phyloP scores from a whole-genome alignment of 495 filamentous ascomycete species.

The Amphirosellinia nigrospora region DNA sequence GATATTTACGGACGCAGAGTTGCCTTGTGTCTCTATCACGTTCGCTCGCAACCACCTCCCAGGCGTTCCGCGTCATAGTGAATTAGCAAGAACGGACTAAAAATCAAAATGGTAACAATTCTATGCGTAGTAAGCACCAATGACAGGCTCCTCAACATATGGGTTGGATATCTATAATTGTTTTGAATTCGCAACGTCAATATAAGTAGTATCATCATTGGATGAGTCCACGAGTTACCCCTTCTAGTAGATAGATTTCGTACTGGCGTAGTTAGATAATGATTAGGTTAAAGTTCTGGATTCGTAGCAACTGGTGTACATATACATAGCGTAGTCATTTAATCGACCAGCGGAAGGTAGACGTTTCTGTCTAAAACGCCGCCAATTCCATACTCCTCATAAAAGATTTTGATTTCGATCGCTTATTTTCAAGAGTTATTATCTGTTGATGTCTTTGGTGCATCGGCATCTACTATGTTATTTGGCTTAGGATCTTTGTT shows the following conservation, averaged over 20 bases:
- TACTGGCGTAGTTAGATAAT: not conserved
- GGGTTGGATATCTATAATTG: not conserved
- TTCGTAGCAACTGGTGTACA: conserved; percentile 14
- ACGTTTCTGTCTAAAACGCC: conserved; percentile 20
- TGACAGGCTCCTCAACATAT: not conserved
- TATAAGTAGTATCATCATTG: not conserved
- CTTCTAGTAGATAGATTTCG: not conserved
- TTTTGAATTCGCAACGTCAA: not conserved
- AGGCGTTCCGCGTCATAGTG: not conserved
- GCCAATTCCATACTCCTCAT: not conserved
- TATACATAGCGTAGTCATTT: conserved; percentile 7
- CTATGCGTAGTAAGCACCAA: not conserved
- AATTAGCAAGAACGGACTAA: not conserved
- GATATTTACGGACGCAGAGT: not conserved
- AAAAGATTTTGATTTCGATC: conserved; percentile 17
- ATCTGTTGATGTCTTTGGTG: conserved; percentile 20
- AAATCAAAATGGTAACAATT: not conserved
- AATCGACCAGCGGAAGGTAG: not conserved
- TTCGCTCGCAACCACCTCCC: not conserved
- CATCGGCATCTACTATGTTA: conserved; percentile 3
- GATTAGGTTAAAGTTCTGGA: not conserved
- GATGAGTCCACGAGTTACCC: not conserved
- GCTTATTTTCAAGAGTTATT: conserved; percentile 28
- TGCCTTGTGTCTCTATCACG: not conserved
- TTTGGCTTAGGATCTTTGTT: conserved; percentile 21